Evolutionary conservation across 306 rosid species (phyloP), one percentile per base, ranked within the genome.

Genomic region (Mimosa bimucronata): DNA sequence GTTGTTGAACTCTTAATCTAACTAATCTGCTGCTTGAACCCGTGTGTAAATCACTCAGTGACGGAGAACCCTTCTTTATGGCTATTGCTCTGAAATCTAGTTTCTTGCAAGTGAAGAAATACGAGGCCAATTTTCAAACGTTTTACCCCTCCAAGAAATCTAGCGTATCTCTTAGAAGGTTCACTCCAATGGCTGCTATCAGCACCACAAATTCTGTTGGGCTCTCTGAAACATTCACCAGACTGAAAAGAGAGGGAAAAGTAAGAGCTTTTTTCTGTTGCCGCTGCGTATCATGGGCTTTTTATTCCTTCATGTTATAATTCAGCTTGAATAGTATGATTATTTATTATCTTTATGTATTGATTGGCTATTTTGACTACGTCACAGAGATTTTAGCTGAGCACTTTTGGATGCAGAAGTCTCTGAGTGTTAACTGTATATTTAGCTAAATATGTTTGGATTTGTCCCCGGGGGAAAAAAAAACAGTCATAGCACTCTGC

Each of bases 201-300:
- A 80, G 84, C 69, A 67, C 87, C 71, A 61, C 75, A 82, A 67
- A 86, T 58, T 21, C 91, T 34, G 85, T 88, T 31, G 91, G 97
- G 31, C 89, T 95, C 71, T 85, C 98, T 34, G 87, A 89, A 81
- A 95, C 98, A 8, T 95, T 95, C 87, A 76, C 50, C 61, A 91
- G 83, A 58, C 57, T 95, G 79, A 95, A 77, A 57, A 75, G 82
- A 66, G 82, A 89, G 50, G 94, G 96, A 71, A 91, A 90, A 87
- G 99, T 93, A 57, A 76, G 83, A 28, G 26, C 70, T 42, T 75
- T 14, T n/a, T 67, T 68, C 46, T 70, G 46, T 71, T 69, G 41
- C 61, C 44, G 2, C 73, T 80, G 67, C 41, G 37, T 46, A 75
- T 64, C 79, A 11, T 2, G 28, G 6, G 9, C 29, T 30, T 7